Evolutionary conservation across 106 monocot species (phyloP).

Genomic region (Agapanthus africanus): DNA sequence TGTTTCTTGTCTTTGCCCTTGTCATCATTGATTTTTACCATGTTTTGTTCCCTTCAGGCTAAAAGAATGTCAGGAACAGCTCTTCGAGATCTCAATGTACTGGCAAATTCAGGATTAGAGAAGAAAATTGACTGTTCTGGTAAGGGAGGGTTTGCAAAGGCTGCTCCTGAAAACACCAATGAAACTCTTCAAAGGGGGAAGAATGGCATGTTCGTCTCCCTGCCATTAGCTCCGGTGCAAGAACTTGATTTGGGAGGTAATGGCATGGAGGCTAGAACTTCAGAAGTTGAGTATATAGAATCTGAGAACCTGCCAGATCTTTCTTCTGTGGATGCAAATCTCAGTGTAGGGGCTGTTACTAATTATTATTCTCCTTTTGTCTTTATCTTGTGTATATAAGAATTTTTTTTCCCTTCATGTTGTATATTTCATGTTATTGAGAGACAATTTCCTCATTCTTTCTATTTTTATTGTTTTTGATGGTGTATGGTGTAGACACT

Average conservation of each 20-base stretch:
- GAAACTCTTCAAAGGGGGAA: conserved; percentile 27
- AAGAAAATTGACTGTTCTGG: conserved; percentile 23
- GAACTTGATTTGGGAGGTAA: conserved; percentile 21
- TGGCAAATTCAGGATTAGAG: conserved; percentile 26
- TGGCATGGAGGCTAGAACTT: conserved; percentile 28
- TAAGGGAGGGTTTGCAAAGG: conserved; percentile 44
- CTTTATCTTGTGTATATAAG: neutral
- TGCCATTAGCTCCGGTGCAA: conserved; percentile 13
- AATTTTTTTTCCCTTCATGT: neutral
- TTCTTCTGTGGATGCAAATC: conserved; percentile 40
- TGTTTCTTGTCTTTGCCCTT: too few species aligned
- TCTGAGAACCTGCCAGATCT: conserved; percentile 80
- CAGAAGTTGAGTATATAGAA: conserved; percentile 86
- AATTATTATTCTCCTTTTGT: neutral
- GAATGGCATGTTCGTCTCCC: conserved; percentile 14
- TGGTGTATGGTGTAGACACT: conserved; percentile 82
- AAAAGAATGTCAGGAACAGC: conserved; percentile 62
- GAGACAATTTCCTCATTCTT: neutral
- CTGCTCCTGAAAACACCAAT: conserved; percentile 18
- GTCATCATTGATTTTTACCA: too few species aligned
- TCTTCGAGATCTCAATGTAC: conserved; percentile 45
- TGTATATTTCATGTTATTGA: neutral
- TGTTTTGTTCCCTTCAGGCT: too few species aligned
- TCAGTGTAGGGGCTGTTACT: conserved; percentile 41
- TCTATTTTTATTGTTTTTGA: conserved; percentile 7